Conservation (phyloP, 2,329 filamentous ascomycete species). For the Verruconis gallopava region DNA sequence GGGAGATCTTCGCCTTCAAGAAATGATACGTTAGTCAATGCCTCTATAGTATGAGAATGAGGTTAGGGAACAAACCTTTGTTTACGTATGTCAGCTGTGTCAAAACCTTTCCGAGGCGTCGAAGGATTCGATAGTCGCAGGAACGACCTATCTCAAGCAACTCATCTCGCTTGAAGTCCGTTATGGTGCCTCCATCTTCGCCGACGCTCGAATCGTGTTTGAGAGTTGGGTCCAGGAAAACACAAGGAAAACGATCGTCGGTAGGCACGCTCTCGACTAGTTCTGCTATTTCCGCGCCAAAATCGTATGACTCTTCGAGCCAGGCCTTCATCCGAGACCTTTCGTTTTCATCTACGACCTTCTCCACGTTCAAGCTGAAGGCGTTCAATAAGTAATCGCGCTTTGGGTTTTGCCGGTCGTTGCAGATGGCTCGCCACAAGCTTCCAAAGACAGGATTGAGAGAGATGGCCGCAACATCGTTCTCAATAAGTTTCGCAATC, state of each 20-base stretch:
- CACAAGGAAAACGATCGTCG: constrained; percentile 32
- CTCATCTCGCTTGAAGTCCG: constrained; percentile 32
- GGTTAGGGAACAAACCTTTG: constrained; percentile 11
- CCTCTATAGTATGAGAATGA: too few relatives aligned
- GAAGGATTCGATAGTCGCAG: constrained; percentile 36
- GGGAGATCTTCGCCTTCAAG: constrained; percentile 27
- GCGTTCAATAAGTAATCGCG: constrained; percentile 30
- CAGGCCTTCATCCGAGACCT: constrained; percentile 32
- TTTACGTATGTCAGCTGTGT: constrained; percentile 34
- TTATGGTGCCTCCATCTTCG: constrained; percentile 17
- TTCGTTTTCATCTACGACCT: constrained; percentile 20
- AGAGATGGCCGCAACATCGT: constrained; percentile 32
- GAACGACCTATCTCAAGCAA: constrained; percentile 40
- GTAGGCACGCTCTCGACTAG: constrained; percentile 26
- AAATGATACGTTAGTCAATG: too few relatives aligned
- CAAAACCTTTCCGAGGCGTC: constrained; percentile 34
- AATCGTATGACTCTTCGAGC: constrained; percentile 41
- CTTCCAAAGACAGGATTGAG: constrained; percentile 39
- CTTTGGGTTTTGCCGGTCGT: constrained; percentile 29
- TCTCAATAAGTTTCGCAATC: constrained; percentile 30
- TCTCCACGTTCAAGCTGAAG: constrained; percentile 30
- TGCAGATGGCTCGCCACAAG: constrained; percentile 38
- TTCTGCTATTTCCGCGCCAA: constrained; percentile 30
- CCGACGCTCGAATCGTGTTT: constrained; percentile 13
- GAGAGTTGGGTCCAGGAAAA: constrained; percentile 38